A percentile compares a stretch with the other conserved stretches of the same genome.
Evolutionary conservation across 257 asterid species (phyloP).

Genomic region (Solanum chiquidenum): DNA sequence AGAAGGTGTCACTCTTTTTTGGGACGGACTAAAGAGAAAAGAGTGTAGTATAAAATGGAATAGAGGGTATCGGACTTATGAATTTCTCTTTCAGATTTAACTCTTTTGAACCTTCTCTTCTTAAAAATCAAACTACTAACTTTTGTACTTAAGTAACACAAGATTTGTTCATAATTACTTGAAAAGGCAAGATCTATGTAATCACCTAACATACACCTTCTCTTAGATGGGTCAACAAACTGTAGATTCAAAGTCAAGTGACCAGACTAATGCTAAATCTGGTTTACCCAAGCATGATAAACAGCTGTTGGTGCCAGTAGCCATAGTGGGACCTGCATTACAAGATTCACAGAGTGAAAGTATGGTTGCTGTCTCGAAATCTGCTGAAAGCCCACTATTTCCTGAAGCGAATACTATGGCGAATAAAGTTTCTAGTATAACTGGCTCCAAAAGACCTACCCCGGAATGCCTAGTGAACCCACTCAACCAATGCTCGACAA

Average conservation of each 20-base stretch:
- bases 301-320: conserved; percentile 19
- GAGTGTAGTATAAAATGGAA: neutral
- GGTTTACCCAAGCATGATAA: conserved; percentile 26
- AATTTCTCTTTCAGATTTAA: neutral
- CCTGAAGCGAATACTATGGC: conserved; percentile 11
- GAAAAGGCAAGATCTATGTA: neutral
- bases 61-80: neutral
- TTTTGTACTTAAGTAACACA: neutral
- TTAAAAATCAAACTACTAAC: neutral
- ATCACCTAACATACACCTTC: neutral
- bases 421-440: conserved; percentile 20
- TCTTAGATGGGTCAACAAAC: conserved; percentile 41
- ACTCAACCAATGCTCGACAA: conserved; percentile 17
- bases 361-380: conserved; percentile 22
- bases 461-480: conserved; percentile 20
- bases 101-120: neutral
- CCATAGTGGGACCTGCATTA: conserved; percentile 16
- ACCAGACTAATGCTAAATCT: conserved; percentile 27
- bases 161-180: neutral
- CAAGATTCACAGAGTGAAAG: conserved; percentile 15
- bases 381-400: conserved; percentile 16
- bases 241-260: conserved; percentile 26
- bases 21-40: neutral
- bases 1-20: neutral
- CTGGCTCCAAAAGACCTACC: conserved; percentile 30